A percentile compares a stretch with the other conserved stretches of the same genome.
Evolutionary conservation across 768 basidiomycete species (phyloP).

Genomic region (Hypsizygus marmoreus): DNA sequence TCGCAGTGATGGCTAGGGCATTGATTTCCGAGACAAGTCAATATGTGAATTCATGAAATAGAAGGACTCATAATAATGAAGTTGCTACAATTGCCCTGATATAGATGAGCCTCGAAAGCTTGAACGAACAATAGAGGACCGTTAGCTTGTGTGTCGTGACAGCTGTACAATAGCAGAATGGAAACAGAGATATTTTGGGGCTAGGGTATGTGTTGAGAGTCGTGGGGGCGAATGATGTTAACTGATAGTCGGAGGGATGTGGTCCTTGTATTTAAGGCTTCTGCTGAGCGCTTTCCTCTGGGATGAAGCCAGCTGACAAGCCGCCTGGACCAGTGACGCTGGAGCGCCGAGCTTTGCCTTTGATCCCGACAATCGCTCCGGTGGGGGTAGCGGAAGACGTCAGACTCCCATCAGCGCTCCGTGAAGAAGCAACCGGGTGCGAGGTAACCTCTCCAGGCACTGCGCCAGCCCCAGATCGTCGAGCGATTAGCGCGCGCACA

Average conservation of each 20-base stretch:
- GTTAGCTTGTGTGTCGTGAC: too few relatives aligned
- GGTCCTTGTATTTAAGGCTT: conserved; percentile 14
- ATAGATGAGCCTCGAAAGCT: too few relatives aligned
- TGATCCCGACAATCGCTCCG: conserved; percentile 38
- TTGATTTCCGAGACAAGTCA: too few relatives aligned
- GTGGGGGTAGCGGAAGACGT: conserved; percentile 11
- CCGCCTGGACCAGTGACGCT: conserved; percentile 41
- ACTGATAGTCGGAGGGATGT: not conserved
- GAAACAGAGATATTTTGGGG: too few relatives aligned
- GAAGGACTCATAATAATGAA: too few relatives aligned
- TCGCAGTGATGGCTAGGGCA: too few relatives aligned
- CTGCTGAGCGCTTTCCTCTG: conserved; percentile 23
- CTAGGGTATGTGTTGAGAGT: too few relatives aligned
- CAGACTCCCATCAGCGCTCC: conserved; percentile 15
- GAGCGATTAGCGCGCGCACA: conserved; percentile 85
- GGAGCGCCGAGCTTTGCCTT: conserved; percentile 48
- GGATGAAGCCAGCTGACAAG: conserved; percentile 13
- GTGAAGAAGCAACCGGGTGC: conserved; percentile 17
- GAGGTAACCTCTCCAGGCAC: conserved; percentile 49
- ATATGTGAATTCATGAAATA: too few relatives aligned
- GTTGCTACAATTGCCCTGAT: too few relatives aligned
- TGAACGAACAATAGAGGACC: too few relatives aligned
- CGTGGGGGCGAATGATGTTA: not conserved
- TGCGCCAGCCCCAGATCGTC: conserved; percentile 55
- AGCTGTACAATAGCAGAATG: too few relatives aligned